phyloP scores from a whole-genome alignment of 2,329 filamentous ascomycete genomes.

The Akanthomyces dipterigenus region DNA sequence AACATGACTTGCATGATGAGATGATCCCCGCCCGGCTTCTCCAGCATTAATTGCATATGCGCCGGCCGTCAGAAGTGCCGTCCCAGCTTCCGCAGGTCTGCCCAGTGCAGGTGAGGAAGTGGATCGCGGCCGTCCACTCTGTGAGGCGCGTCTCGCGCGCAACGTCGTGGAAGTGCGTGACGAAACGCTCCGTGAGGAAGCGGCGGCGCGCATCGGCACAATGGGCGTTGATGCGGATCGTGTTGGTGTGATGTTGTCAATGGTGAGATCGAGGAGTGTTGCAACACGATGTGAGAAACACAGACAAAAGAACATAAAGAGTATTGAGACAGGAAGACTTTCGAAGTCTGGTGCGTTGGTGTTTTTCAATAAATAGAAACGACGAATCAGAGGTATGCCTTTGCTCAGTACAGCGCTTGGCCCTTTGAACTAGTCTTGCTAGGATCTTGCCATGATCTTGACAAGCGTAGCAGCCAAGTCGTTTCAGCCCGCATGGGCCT shows the following conservation, averaged over 20 bases:
- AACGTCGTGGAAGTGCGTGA: constrained; percentile 70
- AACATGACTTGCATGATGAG: constrained; percentile 64
- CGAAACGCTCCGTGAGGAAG: constrained; percentile 62
- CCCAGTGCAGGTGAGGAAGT: constrained; percentile 62
- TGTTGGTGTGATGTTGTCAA: constrained; percentile 70
- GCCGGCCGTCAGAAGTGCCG: constrained; percentile 72
- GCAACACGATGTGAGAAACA: not conserved
- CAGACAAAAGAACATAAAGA: not conserved
- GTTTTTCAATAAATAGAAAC: not conserved
- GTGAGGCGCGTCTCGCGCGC: constrained; percentile 67
- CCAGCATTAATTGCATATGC: constrained; percentile 87
- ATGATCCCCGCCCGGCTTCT: constrained; percentile 70
- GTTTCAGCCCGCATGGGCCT: too few relatives aligned
- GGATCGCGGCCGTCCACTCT: constrained; percentile 66
- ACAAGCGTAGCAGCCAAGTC: not conserved
- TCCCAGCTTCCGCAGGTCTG: constrained; percentile 59
- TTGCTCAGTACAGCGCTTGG: not conserved
- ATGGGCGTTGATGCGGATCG: constrained; percentile 62
- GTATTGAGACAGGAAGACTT: too few relatives aligned
- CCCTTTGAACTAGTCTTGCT: not conserved
- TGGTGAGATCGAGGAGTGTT: constrained; percentile 47
- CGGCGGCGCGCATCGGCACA: constrained; percentile 54
- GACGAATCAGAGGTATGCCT: not conserved
- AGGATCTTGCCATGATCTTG: constrained; percentile 6
- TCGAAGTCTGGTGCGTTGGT: too few relatives aligned